phyloP scores from a whole-genome alignment of 2,329 filamentous ascomycete genomes.

The Cordyceps pruinosa region DNA sequence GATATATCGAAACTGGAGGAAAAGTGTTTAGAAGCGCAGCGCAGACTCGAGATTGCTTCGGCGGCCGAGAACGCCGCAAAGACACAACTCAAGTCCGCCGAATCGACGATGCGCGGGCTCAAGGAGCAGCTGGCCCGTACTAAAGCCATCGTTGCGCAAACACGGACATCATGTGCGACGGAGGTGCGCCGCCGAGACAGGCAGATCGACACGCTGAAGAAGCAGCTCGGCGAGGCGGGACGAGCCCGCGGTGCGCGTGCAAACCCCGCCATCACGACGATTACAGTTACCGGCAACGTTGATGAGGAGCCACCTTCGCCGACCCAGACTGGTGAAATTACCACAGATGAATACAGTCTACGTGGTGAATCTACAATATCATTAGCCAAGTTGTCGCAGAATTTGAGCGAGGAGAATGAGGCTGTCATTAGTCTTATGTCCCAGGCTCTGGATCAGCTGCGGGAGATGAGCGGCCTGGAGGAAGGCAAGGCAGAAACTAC shows the following conservation, averaged over 20 bases:
- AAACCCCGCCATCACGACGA: constrained; percentile 48
- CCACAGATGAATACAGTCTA: constrained; percentile 55
- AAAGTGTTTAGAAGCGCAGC: constrained; percentile 46
- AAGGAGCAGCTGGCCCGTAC: constrained; percentile 78
- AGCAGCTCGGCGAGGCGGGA: constrained; percentile 67
- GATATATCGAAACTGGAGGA: constrained; percentile 56
- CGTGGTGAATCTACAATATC: constrained; percentile 87
- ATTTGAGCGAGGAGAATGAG: constrained; percentile 88
- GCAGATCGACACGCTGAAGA: constrained; percentile 83
- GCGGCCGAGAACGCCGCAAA: constrained; percentile 65
- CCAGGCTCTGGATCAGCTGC: constrained; percentile 63
- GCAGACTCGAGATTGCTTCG: constrained; percentile 52
- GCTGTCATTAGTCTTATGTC: constrained; percentile 65
- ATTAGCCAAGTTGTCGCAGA: constrained; percentile 74
- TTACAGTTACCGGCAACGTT: constrained; percentile 49
- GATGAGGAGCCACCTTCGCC: constrained; percentile 36
- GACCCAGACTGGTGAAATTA: constrained; percentile 17
- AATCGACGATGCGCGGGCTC: constrained; percentile 65
- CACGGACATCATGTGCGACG: constrained; percentile 78
- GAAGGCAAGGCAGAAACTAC: constrained; percentile 29
- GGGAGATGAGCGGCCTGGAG: constrained; percentile 57
- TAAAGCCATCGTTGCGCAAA: constrained; percentile 73
- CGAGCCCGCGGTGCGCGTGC: constrained; percentile 52
- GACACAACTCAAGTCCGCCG: constrained; percentile 64
- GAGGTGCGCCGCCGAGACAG: constrained; percentile 87